phyloP scores from a whole-genome alignment of 306 rosid genomes.

The Trifolium pratense region DNA sequence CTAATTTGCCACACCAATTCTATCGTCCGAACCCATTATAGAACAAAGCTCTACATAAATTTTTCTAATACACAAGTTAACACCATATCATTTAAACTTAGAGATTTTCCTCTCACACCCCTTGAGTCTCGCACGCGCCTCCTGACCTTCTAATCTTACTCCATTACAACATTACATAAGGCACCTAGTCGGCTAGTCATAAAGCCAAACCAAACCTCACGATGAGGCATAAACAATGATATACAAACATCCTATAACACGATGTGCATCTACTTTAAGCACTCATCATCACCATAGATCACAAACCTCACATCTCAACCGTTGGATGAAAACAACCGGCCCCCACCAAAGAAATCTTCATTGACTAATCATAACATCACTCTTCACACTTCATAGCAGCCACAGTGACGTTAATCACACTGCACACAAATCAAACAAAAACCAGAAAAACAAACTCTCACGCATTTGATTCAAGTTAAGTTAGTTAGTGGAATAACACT shows the following conservation, averaged over 20 bases:
- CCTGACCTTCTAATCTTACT: too few species aligned
- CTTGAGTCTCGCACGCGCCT: too few species aligned
- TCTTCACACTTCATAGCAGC: slow-evolving; percentile 16
- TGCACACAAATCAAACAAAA: slow-evolving; percentile 5
- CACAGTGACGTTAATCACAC: slow-evolving; percentile 13
- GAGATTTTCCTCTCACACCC: too few species aligned
- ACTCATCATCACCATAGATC: slow-evolving; percentile 43
- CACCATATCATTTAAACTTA: too few species aligned
- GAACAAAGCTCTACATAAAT: too few species aligned
- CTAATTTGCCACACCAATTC: too few species aligned
- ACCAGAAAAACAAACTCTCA: slow-evolving; percentile 1
- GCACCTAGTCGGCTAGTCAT: too few species aligned
- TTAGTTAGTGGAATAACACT: neutral
- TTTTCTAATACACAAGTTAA: too few species aligned
- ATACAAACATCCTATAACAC: slow-evolving; percentile 24
- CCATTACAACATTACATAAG: too few species aligned
- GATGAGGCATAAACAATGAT: neutral
- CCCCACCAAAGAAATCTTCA: slow-evolving; percentile 12
- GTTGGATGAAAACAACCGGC: slow-evolving; percentile 40
- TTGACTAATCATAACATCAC: slow-evolving; percentile 22
- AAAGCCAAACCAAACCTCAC: neutral
- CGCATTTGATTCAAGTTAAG: neutral
- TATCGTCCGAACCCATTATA: too few species aligned
- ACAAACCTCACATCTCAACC: slow-evolving; percentile 30
- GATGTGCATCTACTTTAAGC: neutral